phyloP scores from a whole-genome alignment of 352 stramenopile species.

The Pythium aquatile region DNA sequence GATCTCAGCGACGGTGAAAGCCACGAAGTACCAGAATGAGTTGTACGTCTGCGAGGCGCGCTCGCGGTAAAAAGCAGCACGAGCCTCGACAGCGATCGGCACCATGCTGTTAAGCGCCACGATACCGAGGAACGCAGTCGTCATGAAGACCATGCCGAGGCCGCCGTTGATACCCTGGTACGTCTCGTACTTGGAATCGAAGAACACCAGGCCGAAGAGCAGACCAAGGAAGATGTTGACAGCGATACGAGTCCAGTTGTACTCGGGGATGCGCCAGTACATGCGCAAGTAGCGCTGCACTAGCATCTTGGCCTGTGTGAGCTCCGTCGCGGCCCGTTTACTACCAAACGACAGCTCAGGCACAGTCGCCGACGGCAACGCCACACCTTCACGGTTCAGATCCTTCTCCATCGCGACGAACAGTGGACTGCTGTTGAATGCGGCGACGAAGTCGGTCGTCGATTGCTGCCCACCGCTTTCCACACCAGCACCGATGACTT shows the following conservation, averaged over 20 bases:
- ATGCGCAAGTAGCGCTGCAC: constrained; percentile 15
- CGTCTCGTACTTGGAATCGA: constrained; percentile 38
- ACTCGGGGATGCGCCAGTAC: constrained; percentile 42
- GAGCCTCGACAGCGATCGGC: constrained; percentile 70
- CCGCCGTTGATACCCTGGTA: constrained; percentile 50
- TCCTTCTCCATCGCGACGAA: constrained; percentile 2
- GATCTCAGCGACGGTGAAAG: constrained; percentile 68
- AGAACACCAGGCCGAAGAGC: constrained; percentile 58
- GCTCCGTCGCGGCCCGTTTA: constrained; percentile 16
- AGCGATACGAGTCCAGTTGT: constrained; percentile 68
- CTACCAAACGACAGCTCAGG: constrained; percentile 9
- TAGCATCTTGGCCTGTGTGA: constrained; percentile 23
- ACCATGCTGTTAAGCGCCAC: constrained; percentile 67
- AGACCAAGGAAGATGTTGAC: constrained; percentile 30
- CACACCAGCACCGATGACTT: constrained; percentile 46
- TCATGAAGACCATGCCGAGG: constrained; percentile 82
- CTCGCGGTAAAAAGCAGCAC: constrained; percentile 82
- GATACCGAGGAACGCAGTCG: constrained; percentile 80
- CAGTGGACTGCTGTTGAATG: constrained; percentile 7
- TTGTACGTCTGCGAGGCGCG: constrained; percentile 78
- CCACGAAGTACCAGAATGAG: constrained; percentile 47
- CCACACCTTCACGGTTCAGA: not conserved
- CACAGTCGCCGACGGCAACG: not conserved
- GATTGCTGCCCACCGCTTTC: constrained; percentile 10
- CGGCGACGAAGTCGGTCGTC: constrained; percentile 11